Evolutionary conservation across 345 rosid genomes (phyloP).

Genomic region (Populus simonii): DNA sequence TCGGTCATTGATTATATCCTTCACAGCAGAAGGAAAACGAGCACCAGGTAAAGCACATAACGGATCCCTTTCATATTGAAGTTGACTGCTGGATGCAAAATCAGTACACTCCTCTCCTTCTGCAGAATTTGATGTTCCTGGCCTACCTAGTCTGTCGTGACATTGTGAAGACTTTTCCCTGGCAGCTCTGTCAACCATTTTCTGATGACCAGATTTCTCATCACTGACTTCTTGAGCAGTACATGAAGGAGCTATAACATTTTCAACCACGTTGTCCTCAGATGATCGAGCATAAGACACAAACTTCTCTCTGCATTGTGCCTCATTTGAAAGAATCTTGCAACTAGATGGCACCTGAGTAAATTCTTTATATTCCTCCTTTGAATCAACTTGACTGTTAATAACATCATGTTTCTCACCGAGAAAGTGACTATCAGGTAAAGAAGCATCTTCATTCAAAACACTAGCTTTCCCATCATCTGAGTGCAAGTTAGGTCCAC

Average conservation of each 20-base stretch:
- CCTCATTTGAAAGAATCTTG: conserved; percentile 17
- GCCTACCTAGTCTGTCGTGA: conserved; percentile 23
- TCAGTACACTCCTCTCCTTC: conserved; percentile 19
- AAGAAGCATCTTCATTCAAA: conserved; percentile 16
- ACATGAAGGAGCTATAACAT: conserved; percentile 15
- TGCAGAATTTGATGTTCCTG: conserved; percentile 4
- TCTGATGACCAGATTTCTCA: conserved; percentile 8
- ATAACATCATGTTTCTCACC: conserved; percentile 23
- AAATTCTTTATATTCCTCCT: conserved; percentile 5
- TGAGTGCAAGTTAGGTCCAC: not conserved
- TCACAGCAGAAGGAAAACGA: conserved; percentile 14
- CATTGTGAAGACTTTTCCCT: conserved; percentile 12
- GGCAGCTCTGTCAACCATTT: conserved; percentile 1
- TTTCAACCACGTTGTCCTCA: conserved; percentile 10
- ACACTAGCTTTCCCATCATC: conserved; percentile 9
- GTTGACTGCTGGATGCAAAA: conserved; percentile 23
- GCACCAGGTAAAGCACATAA: conserved; percentile 23
- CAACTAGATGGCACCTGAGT: conserved; percentile 6
- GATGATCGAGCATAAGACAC: conserved; percentile 9
- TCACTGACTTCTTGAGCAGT: conserved; percentile 9
- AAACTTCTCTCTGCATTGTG: conserved; percentile 12
- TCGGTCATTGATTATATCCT: conserved; percentile 53
- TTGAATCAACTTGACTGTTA: conserved; percentile 20
- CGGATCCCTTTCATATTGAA: not conserved
- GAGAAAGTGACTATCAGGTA: conserved; percentile 4